Evolutionary conservation across 164 flowering plant species (phyloP).

Genomic region (Kalanchoe fedtschenkoi): DNA sequence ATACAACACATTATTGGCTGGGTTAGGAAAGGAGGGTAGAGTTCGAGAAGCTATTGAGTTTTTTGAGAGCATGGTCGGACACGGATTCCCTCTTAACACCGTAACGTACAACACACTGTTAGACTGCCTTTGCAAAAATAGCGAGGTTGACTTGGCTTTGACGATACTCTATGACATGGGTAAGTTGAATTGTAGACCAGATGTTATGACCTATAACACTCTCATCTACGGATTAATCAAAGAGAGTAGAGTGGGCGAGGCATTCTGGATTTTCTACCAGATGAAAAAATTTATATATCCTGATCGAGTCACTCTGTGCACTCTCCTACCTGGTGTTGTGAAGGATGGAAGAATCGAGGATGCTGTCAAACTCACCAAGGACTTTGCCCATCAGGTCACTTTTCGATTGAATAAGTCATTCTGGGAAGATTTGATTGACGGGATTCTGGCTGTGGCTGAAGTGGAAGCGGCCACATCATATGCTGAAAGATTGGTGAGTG

Average conservation of each 20-base stretch:
- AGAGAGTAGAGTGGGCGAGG: slow-evolving; percentile 40
- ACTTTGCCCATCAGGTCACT: slow-evolving; percentile 23
- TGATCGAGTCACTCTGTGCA: slow-evolving; percentile 64
- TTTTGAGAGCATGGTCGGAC: slow-evolving; percentile 33
- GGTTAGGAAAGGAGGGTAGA: slow-evolving; percentile 62
- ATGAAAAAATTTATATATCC: slow-evolving; percentile 60
- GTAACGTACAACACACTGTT: slow-evolving; percentile 51
- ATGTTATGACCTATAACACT: slow-evolving; percentile 74
- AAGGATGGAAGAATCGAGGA: slow-evolving; percentile 43
- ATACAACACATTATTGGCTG: slow-evolving; percentile 72
- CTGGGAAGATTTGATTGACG: slow-evolving; percentile 59
- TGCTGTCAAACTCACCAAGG: slow-evolving; percentile 40
- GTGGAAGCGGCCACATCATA: slow-evolving; percentile 35
- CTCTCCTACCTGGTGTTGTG: slow-evolving; percentile 63
- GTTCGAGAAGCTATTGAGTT: slow-evolving; percentile 42
- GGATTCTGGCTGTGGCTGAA: slow-evolving; percentile 43
- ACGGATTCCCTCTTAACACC: slow-evolving; percentile 43
- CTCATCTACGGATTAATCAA: slow-evolving; percentile 59
- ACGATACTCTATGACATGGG: slow-evolving; percentile 50
- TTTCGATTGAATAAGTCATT: slow-evolving; percentile 22
- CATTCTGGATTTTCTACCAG: slow-evolving; percentile 77
- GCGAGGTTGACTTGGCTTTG: slow-evolving; percentile 52
- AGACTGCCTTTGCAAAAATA: slow-evolving; percentile 65
- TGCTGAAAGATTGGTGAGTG: slow-evolving; percentile 36
- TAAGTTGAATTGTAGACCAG: slow-evolving; percentile 43